Base-by-base conservation (phyloP, 179 eudicot genomes). In the Beta lomatogona region DNA sequence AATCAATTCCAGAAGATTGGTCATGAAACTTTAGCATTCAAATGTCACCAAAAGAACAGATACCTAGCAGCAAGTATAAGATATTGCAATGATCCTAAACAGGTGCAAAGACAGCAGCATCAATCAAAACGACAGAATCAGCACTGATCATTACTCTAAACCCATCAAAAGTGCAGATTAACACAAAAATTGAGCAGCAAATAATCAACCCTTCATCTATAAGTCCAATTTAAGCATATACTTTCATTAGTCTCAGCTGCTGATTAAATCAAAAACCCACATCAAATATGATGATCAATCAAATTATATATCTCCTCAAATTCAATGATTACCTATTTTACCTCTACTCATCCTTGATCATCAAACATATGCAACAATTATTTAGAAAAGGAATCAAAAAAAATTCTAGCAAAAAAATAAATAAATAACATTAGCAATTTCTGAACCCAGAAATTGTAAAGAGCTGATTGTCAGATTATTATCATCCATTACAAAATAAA, bases 171-270 rank as follows among this genome's bases (percentile, higher is more conserved):
- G 45, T 72, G 52, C 41, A 80, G n/a, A 80, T 48, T 53, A 54
- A 80, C 72, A 36, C 48, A 77, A 1, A 75, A 63, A 52, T 68
- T 57, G 15, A 74, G 15, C 71, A 80, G 50, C 14, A 53, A 45
- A 15, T 21, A 46, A 77, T 45, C 81, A 77, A 12, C 31, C 69
- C 59, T 46, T 53, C 28, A 69, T 46, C n/a, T 28, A 18, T 79
- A 81, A 64, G 31, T 81, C 59, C 78, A 48, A 72, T 64, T 71
- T 55, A 46, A 77, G 61, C 81, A 74, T 80, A 65, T 80, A 65
- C 64, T 57, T 46, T 58, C 25, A 71, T 71, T 58, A 82, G 75
- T 77, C 45, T 31, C 8, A 69, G 11, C 67, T 69, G 31, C 61
- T 71, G 73, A 76, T 76, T 65, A 11, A 66, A 45, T 71, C 7